These are phyloP conservation scores for Lactarius deliciosus DNA, from an alignment of 768 basidiomycete species.

Conservation along the genomic window DNA sequence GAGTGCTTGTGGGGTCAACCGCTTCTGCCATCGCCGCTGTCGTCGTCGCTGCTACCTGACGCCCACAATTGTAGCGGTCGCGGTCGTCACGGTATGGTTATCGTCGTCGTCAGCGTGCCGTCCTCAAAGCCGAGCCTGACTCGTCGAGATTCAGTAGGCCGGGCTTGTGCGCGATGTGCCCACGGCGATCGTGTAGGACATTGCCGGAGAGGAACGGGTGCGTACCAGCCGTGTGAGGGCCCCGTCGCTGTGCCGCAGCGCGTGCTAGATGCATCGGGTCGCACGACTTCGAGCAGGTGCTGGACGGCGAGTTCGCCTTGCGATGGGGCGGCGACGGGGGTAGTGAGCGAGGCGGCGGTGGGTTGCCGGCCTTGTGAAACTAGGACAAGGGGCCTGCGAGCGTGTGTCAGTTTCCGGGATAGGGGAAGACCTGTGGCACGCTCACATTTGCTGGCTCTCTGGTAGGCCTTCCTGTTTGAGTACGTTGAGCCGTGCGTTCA, in stretches of 20 bases:
- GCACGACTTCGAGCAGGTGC: constrained; percentile 64
- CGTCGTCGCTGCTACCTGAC: too few species aligned
- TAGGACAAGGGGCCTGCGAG: constrained; percentile 60
- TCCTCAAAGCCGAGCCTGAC: constrained; percentile 32
- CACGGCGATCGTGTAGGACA: constrained; percentile 73
- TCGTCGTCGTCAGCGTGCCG: constrained; percentile 17
- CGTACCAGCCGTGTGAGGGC: constrained; percentile 40
- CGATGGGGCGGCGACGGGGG: constrained; percentile 51
- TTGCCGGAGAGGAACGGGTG: constrained; percentile 74
- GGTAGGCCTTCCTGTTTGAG: constrained; percentile 57
- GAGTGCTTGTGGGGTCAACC: too few species aligned
- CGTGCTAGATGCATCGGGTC: constrained; percentile 44
- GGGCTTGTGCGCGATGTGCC: constrained; percentile 60
- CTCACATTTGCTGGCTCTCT: constrained; percentile 70
- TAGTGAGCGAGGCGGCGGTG: constrained; percentile 57
- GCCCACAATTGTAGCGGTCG: too few species aligned
- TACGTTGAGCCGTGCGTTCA: constrained; percentile 56
- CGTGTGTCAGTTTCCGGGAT: constrained; percentile 12
- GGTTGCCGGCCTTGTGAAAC: constrained; percentile 66
- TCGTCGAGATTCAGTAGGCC: constrained; percentile 18
- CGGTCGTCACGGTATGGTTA: too few species aligned
- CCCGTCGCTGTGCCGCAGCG: constrained; percentile 24
- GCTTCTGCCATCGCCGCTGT: too few species aligned
- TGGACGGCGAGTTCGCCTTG: constrained; percentile 66
- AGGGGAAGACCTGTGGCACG: constrained; percentile 8